phyloP scores from a whole-genome alignment of 2,329 filamentous ascomycete genomes.

The Blumeria graminis region DNA sequence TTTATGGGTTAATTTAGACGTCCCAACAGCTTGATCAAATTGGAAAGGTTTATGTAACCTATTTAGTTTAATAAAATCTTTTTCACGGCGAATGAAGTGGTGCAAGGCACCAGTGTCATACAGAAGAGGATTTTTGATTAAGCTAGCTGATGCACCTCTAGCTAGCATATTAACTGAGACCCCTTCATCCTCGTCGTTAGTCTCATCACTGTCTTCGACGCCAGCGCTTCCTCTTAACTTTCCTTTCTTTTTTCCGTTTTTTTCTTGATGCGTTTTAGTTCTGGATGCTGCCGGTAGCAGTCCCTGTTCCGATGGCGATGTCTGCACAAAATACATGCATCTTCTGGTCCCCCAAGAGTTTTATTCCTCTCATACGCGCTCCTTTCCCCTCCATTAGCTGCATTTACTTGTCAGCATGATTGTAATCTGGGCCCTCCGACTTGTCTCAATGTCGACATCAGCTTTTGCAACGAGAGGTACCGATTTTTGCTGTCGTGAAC shows the following conservation, averaged over 20 bases:
- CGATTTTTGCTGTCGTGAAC: background rate
- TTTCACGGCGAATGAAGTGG: slow-evolving; percentile 1
- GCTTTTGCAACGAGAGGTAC: background rate
- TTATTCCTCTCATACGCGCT: background rate
- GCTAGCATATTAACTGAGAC: background rate
- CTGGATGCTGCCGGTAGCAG: background rate
- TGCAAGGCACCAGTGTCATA: background rate
- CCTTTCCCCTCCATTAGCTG: background rate
- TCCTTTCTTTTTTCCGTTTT: background rate
- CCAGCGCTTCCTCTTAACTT: background rate
- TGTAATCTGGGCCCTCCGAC: background rate
- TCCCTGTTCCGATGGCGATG: background rate
- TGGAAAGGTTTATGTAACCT: background rate
- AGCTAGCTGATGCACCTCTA: background rate
- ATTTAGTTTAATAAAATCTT: background rate
- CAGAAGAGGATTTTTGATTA: background rate
- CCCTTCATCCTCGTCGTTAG: background rate
- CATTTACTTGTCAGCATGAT: background rate
- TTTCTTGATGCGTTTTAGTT: background rate
- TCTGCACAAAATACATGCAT: background rate
- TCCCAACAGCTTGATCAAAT: background rate
- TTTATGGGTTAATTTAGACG: background rate
- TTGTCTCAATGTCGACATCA: background rate
- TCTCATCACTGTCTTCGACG: background rate
- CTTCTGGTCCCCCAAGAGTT: background rate